Evolutionary conservation across 371 early-diverging fungal species (phyloP).

Genomic region (Mortierella polycephala): DNA sequence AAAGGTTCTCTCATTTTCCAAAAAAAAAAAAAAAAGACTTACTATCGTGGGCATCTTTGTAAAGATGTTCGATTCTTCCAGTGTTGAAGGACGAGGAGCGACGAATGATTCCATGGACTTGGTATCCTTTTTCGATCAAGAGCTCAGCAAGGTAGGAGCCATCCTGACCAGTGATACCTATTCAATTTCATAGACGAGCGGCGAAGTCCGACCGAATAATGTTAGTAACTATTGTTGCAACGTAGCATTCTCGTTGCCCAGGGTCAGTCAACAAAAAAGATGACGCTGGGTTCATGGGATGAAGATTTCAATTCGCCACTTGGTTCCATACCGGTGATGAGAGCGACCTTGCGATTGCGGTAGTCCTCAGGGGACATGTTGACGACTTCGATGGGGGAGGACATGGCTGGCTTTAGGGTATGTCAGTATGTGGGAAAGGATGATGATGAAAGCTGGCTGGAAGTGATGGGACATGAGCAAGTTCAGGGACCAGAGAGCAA

Average conservation of each 20-base stretch:
- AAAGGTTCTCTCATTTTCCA: background rate
- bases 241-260: background rate
- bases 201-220: background rate
- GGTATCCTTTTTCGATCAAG: constrained; percentile 78
- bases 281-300: background rate
- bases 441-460: background rate
- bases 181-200: background rate
- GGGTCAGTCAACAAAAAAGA: background rate
- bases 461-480: no score
- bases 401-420: constrained; percentile 13
- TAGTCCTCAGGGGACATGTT: constrained; percentile 63
- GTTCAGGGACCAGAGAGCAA: no score
- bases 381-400: constrained; percentile 52
- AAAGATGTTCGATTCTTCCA: constrained; percentile 82
- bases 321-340: constrained; percentile 65
- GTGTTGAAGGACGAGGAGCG: constrained; percentile 85
- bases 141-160: constrained; percentile 83
- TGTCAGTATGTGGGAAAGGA: background rate
- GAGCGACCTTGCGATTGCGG: constrained; percentile 73
- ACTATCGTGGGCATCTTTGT: constrained; percentile 74
- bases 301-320: background rate
- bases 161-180: constrained; percentile 87
- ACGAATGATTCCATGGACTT: constrained; percentile 85
- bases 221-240: no score
- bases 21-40: constrained; percentile 33